phyloP scores from a whole-genome alignment of 2,329 filamentous ascomycete genomes.

The Hymenoscyphus scutula region DNA sequence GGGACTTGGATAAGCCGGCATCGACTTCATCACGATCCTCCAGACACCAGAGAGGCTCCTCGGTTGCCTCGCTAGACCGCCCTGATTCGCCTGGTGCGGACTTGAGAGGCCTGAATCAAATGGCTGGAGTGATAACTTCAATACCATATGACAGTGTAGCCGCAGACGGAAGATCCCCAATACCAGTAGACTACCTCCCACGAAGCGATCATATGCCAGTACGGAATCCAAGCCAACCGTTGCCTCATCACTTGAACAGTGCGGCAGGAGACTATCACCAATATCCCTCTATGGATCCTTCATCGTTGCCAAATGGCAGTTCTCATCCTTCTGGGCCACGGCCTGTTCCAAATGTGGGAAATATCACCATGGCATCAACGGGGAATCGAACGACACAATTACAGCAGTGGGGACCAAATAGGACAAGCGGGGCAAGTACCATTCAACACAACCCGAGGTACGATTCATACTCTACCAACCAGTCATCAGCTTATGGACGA shows the following conservation, averaged over 20 bases:
- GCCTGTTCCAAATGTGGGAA: slow-evolving; percentile 55
- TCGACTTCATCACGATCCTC: slow-evolving; percentile 67
- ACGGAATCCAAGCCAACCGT: slow-evolving; percentile 60
- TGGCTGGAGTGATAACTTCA: slow-evolving; percentile 79
- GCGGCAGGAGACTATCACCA: slow-evolving; percentile 79
- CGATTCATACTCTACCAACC: slow-evolving; percentile 55
- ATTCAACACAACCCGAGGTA: slow-evolving; percentile 58
- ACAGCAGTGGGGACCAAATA: slow-evolving; percentile 71
- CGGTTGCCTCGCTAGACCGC: slow-evolving; percentile 68
- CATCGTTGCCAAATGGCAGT: slow-evolving; percentile 47
- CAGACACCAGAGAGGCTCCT: slow-evolving; percentile 72
- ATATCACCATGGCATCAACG: slow-evolving; percentile 69
- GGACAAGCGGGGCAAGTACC: slow-evolving; percentile 53
- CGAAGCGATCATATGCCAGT: slow-evolving; percentile 61
- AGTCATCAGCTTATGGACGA: slow-evolving; percentile 34
- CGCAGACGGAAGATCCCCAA: slow-evolving; percentile 65
- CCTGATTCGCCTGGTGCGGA: slow-evolving; percentile 62
- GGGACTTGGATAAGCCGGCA: slow-evolving; percentile 58
- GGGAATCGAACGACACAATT: slow-evolving; percentile 68
- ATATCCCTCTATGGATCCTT: slow-evolving; percentile 71
- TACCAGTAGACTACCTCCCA: slow-evolving; percentile 71
- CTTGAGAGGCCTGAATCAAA: slow-evolving; percentile 63
- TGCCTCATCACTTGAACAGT: slow-evolving; percentile 83
- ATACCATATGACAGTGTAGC: slow-evolving; percentile 78
- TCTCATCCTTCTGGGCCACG: slow-evolving; percentile 61